Evolutionary conservation across 169 alveolate genomes (phyloP).

Genomic region (Amoebophrya sp.): DNA sequence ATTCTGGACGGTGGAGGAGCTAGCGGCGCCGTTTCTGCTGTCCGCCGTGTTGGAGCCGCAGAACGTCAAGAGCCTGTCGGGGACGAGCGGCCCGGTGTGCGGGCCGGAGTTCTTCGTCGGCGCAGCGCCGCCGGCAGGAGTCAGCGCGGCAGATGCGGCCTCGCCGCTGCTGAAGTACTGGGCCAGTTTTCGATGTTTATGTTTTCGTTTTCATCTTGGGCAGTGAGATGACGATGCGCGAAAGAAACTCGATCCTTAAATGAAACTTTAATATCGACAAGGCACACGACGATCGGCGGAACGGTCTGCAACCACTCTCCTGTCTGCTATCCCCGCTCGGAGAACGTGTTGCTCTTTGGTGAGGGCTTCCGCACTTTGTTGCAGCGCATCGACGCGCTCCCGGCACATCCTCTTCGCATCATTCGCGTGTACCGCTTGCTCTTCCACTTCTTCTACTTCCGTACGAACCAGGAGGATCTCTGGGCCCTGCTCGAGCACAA

Average conservation of each 20-base stretch:
- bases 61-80: background rate
- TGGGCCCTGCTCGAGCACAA: background rate
- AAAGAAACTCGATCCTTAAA: too few relatives aligned
- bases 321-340: background rate
- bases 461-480: background rate
- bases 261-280: too few relatives aligned
- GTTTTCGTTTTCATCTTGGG: too few relatives aligned
- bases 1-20: background rate
- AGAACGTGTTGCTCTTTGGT: background rate
- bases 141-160: background rate
- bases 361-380: background rate
- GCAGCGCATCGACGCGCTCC: background rate
- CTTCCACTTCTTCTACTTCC: background rate
- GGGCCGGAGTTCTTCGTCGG: background rate
- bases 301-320: background rate
- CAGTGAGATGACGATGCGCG: too few relatives aligned
- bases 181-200: background rate
- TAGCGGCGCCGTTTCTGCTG: background rate
- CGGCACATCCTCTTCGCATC: background rate
- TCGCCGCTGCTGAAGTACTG: background rate
- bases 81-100: background rate
- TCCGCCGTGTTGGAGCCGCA: background rate
- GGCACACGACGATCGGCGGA: background rate
- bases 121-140: too few relatives aligned
- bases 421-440: background rate